Percentiles rank a stretch among this genome's conserved stretches.
These are phyloP conservation scores for Vitis rotundifolia DNA, from an alignment of 164 flowering plant genomes.

Conservation along the genomic window DNA sequence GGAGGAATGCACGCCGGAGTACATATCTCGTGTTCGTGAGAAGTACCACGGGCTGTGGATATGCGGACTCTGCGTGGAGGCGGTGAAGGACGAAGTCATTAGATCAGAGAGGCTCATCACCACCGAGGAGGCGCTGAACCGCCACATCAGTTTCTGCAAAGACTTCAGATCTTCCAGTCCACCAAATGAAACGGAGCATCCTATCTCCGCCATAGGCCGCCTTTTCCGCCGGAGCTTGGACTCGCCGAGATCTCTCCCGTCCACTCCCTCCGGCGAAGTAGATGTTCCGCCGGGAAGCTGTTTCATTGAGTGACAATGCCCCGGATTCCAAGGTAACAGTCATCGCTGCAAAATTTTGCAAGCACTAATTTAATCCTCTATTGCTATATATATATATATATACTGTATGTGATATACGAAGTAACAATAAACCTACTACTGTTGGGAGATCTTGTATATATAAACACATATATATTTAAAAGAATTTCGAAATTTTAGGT, in stretches of 20 bases:
- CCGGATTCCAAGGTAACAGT: too few species aligned
- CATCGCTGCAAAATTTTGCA: too few species aligned
- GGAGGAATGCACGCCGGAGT: slow-evolving; percentile 47
- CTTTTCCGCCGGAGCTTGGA: slow-evolving; percentile 39
- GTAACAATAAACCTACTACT: too few species aligned
- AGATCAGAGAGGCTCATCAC: slow-evolving; percentile 30
- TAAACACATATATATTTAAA: too few species aligned
- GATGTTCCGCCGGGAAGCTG: too few species aligned
- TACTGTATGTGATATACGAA: too few species aligned
- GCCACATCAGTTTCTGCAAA: slow-evolving; percentile 39
- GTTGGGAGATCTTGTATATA: too few species aligned
- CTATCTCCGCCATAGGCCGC: slow-evolving; percentile 34
- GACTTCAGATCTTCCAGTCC: slow-evolving; percentile 25
- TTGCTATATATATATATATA: too few species aligned
- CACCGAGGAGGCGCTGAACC: slow-evolving; percentile 37
- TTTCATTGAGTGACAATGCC: too few species aligned
- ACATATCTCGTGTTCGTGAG: slow-evolving; percentile 33
- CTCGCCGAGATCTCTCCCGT: slow-evolving; percentile 26
- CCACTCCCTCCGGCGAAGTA: slow-evolving; percentile 17
- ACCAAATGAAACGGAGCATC: slow-evolving; percentile 21
- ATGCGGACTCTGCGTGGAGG: slow-evolving; percentile 52
- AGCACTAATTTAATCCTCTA: too few species aligned
- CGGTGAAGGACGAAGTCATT: slow-evolving; percentile 37
- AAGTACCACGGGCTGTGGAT: slow-evolving; percentile 42
- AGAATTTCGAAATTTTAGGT: too few species aligned